A percentile compares a stretch with the other conserved stretches of the same genome.
These are phyloP conservation scores for Hydnum rufescens DNA, from an alignment of 768 basidiomycete species.

Conservation along the genomic window DNA sequence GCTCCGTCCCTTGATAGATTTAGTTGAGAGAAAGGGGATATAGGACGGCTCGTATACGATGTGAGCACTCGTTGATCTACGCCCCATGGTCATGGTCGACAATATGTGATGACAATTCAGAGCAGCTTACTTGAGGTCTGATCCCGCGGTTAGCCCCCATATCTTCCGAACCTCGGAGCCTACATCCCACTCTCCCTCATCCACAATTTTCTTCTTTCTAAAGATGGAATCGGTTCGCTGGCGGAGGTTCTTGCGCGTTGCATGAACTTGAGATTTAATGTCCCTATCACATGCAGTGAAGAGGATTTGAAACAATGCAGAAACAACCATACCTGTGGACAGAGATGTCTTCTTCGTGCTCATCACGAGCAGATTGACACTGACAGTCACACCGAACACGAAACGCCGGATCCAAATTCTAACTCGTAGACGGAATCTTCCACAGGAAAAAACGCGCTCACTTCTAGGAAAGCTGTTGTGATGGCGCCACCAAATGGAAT, in stretches of 20 bases:
- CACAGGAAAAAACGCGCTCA: background rate
- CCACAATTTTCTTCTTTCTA: slow-evolving; percentile 5
- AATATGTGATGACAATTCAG: too few species aligned
- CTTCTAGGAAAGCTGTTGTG: background rate
- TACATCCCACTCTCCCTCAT: slow-evolving; percentile 10
- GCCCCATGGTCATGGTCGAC: too few species aligned
- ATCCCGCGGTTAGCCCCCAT: slow-evolving; percentile 6
- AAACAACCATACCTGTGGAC: too few species aligned
- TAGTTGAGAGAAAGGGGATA: slow-evolving; percentile 4
- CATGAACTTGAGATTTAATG: slow-evolving; percentile 10
- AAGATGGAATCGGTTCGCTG: background rate
- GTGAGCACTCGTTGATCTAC: too few species aligned
- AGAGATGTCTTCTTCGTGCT: background rate
- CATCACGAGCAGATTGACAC: background rate
- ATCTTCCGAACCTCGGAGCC: slow-evolving; percentile 2
- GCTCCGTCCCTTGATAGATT: background rate
- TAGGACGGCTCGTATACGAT: slow-evolving; percentile 10
- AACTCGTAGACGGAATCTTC: background rate
- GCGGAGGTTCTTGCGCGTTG: background rate
- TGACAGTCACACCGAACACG: background rate
- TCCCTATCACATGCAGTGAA: too few species aligned
- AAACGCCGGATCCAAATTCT: background rate
- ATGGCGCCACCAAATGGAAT: background rate
- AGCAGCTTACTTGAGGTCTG: background rate
- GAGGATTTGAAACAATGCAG: too few species aligned